phyloP scores from a whole-genome alignment of 1,139 yeast genomes.

The Pichia kudriavzevii region DNA sequence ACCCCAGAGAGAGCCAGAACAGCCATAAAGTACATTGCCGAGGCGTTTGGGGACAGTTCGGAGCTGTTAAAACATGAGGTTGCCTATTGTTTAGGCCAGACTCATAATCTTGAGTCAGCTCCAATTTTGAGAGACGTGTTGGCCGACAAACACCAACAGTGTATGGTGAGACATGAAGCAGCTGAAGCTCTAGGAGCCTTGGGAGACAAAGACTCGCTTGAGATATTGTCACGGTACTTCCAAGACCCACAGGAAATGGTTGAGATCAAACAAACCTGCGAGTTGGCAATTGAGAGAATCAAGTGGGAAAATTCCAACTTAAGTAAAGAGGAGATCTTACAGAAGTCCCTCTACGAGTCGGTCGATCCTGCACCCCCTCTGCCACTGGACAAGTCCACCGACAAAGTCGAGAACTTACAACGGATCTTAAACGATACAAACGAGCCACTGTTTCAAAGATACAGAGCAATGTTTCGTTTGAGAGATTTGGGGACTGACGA shows the following conservation, averaged over 20 bases:
- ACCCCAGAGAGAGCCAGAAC: constrained; percentile 43
- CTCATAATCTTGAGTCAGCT: constrained; percentile 74
- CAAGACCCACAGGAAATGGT: constrained; percentile 62
- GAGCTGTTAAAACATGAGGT: constrained; percentile 96
- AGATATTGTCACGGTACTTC: constrained; percentile 54
- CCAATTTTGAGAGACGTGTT: constrained; percentile 69
- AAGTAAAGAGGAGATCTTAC: constrained; percentile 58
- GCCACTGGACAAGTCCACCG: constrained; percentile 38
- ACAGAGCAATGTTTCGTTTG: constrained; percentile 96
- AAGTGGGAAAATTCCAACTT: constrained; percentile 78
- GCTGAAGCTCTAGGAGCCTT: constrained; percentile 98
- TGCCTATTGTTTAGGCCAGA: constrained; percentile 97
- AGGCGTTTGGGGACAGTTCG: constrained; percentile 71
- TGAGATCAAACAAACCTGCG: constrained; percentile 96
- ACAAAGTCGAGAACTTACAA: constrained; percentile 57
- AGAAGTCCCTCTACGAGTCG: constrained; percentile 70
- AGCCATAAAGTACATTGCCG: constrained; percentile 83
- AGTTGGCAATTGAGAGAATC: constrained; percentile 90
- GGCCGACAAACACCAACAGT: constrained; percentile 58
- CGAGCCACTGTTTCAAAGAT: constrained; percentile 82
- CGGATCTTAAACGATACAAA: constrained; percentile 65
- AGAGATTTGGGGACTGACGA: constrained; percentile 92
- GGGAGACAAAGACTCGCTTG: constrained; percentile 73
- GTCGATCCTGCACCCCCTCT: constrained; percentile 99
- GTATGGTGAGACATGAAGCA: constrained; percentile 99